Percentiles rank a stretch among this genome's conserved stretches.
Evolutionary conservation across 306 rosid species (phyloP).

Genomic region (Inga oerstediana): DNA sequence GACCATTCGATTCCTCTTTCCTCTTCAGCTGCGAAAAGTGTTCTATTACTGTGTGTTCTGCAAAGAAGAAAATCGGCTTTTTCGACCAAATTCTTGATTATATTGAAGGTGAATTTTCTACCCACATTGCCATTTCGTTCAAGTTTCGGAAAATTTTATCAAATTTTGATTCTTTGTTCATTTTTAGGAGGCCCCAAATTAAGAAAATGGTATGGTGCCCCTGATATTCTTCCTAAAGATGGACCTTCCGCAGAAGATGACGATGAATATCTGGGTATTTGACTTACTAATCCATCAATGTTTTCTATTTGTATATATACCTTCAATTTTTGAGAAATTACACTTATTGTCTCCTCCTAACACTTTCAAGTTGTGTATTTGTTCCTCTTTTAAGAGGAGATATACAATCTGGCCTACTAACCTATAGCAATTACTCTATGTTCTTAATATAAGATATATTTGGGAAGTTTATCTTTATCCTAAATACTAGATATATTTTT

Average conservation of each 20-base stretch:
- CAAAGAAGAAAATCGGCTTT: slow-evolving; percentile 79
- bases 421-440: too few species aligned
- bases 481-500: too few species aligned
- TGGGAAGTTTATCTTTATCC: too few species aligned
- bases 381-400: not conserved
- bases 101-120: slow-evolving; percentile 50
- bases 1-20: slow-evolving; percentile 35
- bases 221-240: slow-evolving; percentile 74
- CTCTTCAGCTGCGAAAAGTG: slow-evolving; percentile 28
- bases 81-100: slow-evolving; percentile 92
- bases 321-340: not conserved
- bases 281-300: not conserved
- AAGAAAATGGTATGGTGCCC: slow-evolving; percentile 96
- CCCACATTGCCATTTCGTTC: not conserved
- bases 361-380: not conserved
- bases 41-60: slow-evolving; percentile 45
- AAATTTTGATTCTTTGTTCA: slow-evolving; percentile 7
- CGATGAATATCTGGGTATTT: slow-evolving; percentile 57
- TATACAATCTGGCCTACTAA: not conserved
- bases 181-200: slow-evolving; percentile 84
- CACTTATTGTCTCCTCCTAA: not conserved
- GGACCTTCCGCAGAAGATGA: slow-evolving; percentile 53
- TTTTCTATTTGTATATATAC: not conserved
- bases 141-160: not conserved
- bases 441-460: too few species aligned